Percentiles rank a stretch among this genome's conserved stretches.
phyloP scores from a whole-genome alignment of 345 rosid species.

The Citrus unshiu region DNA sequence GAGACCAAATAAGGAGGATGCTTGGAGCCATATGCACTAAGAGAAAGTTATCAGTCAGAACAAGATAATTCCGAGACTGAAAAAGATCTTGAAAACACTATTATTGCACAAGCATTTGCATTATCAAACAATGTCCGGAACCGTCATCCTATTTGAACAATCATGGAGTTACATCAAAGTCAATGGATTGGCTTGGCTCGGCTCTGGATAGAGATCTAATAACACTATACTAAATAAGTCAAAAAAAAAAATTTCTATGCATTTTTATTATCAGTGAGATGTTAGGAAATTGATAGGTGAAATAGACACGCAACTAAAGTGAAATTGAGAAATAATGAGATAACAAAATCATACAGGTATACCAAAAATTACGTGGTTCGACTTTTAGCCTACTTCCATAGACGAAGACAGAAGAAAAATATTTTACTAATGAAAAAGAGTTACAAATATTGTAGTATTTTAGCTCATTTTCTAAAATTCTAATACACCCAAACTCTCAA shows the following conservation, averaged over 20 bases:
- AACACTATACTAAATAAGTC: neutral
- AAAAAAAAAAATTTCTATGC: neutral
- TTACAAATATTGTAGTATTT: too few relatives aligned
- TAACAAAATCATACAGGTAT: too few relatives aligned
- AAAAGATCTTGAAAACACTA: neutral
- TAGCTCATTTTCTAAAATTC: too few relatives aligned
- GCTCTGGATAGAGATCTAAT: neutral
- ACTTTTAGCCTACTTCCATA: fast-evolving
- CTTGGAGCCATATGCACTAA: constrained; percentile 5
- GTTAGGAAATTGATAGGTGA: too few relatives aligned
- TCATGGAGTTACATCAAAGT: neutral
- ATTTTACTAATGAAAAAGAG: too few relatives aligned
- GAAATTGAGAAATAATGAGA: too few relatives aligned
- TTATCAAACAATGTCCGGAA: neutral
- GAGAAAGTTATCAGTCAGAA: neutral
- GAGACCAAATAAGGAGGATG: neutral
- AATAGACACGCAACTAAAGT: too few relatives aligned
- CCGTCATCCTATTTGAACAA: neutral
- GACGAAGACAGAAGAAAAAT: too few relatives aligned
- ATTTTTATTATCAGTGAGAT: neutral
- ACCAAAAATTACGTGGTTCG: too few relatives aligned
- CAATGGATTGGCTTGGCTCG: neutral
- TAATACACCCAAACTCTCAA: too few relatives aligned
- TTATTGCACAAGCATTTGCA: neutral
- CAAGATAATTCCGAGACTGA: neutral